Evolutionary conservation across 805 yeast species (phyloP), one percentile per base, ranked within the genome.

Genomic region (Barnettozyma botsteinii): DNA sequence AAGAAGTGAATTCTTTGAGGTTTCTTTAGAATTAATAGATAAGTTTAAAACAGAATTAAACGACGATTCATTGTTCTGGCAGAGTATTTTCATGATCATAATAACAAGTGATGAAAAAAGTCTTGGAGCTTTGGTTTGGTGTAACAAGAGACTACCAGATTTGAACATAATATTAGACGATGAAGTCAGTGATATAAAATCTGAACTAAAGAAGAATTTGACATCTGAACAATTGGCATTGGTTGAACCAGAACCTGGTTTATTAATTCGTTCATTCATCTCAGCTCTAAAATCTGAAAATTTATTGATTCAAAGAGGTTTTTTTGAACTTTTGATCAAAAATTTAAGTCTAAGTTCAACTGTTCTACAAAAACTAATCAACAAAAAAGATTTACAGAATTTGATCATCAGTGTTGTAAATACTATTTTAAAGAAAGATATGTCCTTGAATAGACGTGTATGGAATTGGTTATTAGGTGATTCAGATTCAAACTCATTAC

Each of bases 391-490:
- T 51, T 71, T 74, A 35, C 72, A 75, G 45, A 51, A 72, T 23
- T 61, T 88, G 28, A 57, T 87, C 14, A 65, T 81, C 60, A 67
- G 78, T 9, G 81, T 88, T 28, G 73, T 87, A 20, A 61, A 70
- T 10, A 79, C 89, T 0, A 81, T 93, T 3, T 64, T 87, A 32
- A 77, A 82, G 33, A 81, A 80, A 50, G 99, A 93, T 60, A 87
- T 93, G 96, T 87, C 97, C 8, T 70, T 93, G 43, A 93, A 93
- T 59, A 72, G 98, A 60, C 73, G 99, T 52, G 69, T 93, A 17
- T 89, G 98, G 96, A 80, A 73, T 43, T 93, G 96, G 95, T 64
- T 93, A 7, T 61, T 91, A 22, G 97, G 98, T 2, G 87, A 80
- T 28, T 30, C 21, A n/a, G 38, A 36, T 7, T 22, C 33, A 14